These are phyloP conservation scores for Halenospora varia DNA, from an alignment of 495 filamentous ascomycete genomes.

Conservation along the genomic window DNA sequence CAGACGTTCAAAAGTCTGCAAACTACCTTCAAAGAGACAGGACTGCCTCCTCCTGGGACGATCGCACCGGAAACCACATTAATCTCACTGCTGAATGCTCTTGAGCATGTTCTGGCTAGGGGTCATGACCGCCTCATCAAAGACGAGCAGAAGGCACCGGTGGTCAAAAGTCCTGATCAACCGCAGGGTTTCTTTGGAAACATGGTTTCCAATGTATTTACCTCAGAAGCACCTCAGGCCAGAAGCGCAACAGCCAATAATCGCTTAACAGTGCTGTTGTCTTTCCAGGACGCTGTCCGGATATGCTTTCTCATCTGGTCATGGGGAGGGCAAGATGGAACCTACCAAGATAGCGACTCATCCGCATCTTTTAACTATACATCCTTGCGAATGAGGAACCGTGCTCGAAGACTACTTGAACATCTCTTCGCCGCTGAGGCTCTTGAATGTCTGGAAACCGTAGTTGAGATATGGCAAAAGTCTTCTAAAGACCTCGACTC, in stretches of 20 bases:
- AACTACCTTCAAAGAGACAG: conserved; percentile 44
- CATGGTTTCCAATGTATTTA: conserved; percentile 92
- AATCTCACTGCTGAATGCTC: conserved; percentile 77
- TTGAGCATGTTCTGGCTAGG: conserved; percentile 84
- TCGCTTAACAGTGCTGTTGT: conserved; percentile 86
- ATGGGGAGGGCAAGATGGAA: conserved; percentile 65
- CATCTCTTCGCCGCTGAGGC: conserved; percentile 91
- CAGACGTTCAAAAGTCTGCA: conserved; percentile 62
- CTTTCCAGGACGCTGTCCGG: conserved; percentile 91
- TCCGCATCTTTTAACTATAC: conserved; percentile 85
- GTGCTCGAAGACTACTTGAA: conserved; percentile 81
- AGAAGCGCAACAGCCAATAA: conserved; percentile 85
- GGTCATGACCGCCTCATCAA: conserved; percentile 78
- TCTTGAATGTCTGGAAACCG: conserved; percentile 89
- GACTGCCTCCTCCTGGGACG: conserved; percentile 12
- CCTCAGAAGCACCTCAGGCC: conserved; percentile 68
- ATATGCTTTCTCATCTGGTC: conserved; percentile 94
- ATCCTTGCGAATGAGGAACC: conserved; percentile 81
- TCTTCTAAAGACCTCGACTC: conserved; percentile 27
- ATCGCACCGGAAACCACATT: conserved; percentile 60
- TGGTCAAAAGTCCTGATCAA: conserved; percentile 76
- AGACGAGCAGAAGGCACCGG: conserved; percentile 65
- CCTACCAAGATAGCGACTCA: conserved; percentile 60
- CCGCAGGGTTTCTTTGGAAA: conserved; percentile 92
- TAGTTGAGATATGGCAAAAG: conserved; percentile 74